Conservation (phyloP, 345 rosid genomes). For the Citrus reticulata region DNA sequence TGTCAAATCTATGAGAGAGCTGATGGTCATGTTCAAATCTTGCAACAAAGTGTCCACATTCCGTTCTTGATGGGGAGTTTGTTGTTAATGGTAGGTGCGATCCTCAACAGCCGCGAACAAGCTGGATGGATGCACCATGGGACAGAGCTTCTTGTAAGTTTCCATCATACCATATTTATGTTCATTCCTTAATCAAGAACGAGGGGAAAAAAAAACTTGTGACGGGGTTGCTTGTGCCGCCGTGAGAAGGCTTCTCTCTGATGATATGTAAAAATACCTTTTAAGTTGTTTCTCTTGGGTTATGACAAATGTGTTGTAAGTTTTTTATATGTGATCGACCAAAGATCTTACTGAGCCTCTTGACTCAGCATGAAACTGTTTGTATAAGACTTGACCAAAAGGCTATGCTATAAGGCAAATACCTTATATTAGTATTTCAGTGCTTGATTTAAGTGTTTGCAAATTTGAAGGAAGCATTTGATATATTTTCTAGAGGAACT, state of each 20-base stretch:
- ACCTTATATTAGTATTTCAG: too few relatives aligned
- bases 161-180: neutral
- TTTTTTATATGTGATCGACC: too few relatives aligned
- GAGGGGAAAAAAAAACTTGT: neutral
- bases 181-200: neutral
- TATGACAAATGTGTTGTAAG: too few relatives aligned
- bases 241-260: neutral
- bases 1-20: constrained; percentile 90
- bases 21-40: constrained; percentile 72
- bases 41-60: constrained; percentile 65
- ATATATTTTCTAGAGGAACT: neutral
- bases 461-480: too few relatives aligned
- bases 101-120: constrained; percentile 52
- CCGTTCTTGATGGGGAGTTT: constrained; percentile 71
- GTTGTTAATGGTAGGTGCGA: constrained; percentile 54
- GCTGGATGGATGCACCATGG: constrained; percentile 42
- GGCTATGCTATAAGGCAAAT: too few relatives aligned
- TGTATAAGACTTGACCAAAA: too few relatives aligned
- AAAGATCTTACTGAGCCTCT: neutral
- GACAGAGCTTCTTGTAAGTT: constrained; percentile 48
- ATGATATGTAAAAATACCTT: neutral
- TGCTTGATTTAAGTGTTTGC: too few relatives aligned
- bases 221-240: neutral
- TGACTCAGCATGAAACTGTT: neutral
- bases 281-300: neutral